Percentiles rank a stretch among this genome's conserved stretches.
Conservation (phyloP, 148 eudicot species). For the Suaeda aralocaspica region DNA sequence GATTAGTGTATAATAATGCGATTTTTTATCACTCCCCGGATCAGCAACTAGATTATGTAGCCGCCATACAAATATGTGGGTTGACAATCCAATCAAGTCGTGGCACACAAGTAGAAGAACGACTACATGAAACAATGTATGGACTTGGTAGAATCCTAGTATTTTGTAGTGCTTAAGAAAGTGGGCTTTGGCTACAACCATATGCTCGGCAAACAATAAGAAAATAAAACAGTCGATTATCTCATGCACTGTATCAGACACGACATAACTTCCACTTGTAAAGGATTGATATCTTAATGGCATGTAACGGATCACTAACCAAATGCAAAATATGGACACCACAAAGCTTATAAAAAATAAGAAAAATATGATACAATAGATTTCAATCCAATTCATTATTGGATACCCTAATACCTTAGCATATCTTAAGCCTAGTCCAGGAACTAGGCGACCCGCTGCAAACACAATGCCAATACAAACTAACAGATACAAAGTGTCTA, state of each 20-base stretch:
- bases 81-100: background rate
- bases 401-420: background rate
- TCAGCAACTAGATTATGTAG: background rate
- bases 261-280: background rate
- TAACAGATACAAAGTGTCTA: too few species aligned
- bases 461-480: too few species aligned
- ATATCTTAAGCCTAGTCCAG: too few species aligned
- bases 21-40: too few species aligned
- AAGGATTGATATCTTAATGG: background rate
- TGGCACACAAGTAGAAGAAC: background rate
- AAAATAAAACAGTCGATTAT: background rate
- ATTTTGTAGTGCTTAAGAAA: background rate
- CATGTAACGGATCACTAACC: background rate
- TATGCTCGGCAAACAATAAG: background rate
- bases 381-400: background rate
- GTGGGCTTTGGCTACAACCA: background rate
- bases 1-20: too few species aligned
- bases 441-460: too few species aligned
- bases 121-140: background rate
- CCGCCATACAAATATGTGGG: background rate
- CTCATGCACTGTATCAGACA: background rate
- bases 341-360: background rate
- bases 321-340: background rate
- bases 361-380: background rate
- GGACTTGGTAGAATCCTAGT: background rate